Evolutionary conservation across 768 basidiomycete species (phyloP).

Genomic region (Strobilomyces confusus): DNA sequence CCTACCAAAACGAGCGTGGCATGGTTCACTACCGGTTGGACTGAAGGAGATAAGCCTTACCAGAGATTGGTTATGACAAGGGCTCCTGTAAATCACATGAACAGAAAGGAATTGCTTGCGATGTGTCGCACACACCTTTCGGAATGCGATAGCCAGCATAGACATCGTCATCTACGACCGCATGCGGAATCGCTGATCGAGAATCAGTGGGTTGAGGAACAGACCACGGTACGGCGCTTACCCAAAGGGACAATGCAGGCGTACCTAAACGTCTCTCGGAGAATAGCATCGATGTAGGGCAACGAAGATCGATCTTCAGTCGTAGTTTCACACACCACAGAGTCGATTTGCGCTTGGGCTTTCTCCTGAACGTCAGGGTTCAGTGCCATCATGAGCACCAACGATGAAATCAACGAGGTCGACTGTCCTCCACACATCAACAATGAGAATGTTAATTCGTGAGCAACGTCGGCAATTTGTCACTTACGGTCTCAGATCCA

Average conservation of each 20-base stretch:
- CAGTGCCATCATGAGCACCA: conserved; percentile 19
- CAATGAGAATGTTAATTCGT: background rate
- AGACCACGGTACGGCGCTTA: background rate
- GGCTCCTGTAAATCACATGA: conserved; percentile 10
- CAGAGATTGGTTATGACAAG: conserved; percentile 18
- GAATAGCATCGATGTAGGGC: conserved; percentile 1
- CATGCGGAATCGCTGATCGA: conserved; percentile 27
- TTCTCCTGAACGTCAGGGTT: conserved; percentile 15
- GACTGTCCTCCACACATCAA: conserved; percentile 12
- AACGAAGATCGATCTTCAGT: conserved; percentile 12
- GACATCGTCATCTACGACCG: conserved; percentile 37
- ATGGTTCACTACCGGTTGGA: background rate
- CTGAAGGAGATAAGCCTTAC: conserved; percentile 2
- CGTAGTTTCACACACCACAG: conserved; percentile 6
- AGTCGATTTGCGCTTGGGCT: conserved; percentile 23
- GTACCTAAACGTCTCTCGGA: conserved; percentile 1
- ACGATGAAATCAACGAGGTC: conserved; percentile 21
- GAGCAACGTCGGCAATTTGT: background rate
- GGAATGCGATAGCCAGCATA: conserved; percentile 53
- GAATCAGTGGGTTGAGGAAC: background rate
- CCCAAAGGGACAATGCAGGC: conserved; percentile 13
- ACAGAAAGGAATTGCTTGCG: too few species aligned
- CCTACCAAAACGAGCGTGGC: conserved; percentile 4
- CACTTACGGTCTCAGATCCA: conserved; percentile 20
- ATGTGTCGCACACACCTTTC: conserved; percentile 19